Percentiles rank a stretch among this genome's conserved stretches.
Conservation (phyloP, 441 rosid species). For the Populus trichocarpa region DNA sequence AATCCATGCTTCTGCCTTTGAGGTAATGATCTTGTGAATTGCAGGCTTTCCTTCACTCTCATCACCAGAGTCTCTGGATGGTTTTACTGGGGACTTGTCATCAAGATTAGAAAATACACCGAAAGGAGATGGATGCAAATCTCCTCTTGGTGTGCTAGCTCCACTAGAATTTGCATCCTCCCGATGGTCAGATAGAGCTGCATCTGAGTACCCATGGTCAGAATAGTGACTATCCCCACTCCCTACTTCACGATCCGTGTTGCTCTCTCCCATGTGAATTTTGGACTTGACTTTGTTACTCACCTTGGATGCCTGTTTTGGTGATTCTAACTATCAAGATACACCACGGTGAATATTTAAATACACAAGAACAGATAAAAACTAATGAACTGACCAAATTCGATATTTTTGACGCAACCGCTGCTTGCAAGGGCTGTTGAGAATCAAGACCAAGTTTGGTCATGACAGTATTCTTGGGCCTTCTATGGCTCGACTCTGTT, state of each 20-base stretch:
- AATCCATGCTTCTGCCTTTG: conserved; percentile 86
- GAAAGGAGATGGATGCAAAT: conserved; percentile 49
- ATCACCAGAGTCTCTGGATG: conserved; percentile 58
- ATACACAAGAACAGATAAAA: conserved; percentile 19
- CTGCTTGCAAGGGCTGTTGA: conserved; percentile 84
- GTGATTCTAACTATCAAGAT: conserved; percentile 28
- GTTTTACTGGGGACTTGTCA: conserved; percentile 44
- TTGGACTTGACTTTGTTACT: conserved; percentile 81
- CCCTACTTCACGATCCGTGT: conserved; percentile 61
- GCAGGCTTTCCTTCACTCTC: conserved; percentile 75
- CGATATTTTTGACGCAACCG: conserved; percentile 80
- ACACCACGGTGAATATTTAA: conserved; percentile 8
- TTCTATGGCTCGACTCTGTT: conserved; percentile 42
- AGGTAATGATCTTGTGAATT: conserved; percentile 59
- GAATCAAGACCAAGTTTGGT: conserved; percentile 85
- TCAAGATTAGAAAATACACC: conserved; percentile 54
- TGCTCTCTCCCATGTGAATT: conserved; percentile 55
- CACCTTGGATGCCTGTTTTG: conserved; percentile 70
- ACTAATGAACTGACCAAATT: conserved; percentile 64
- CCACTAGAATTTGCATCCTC: conserved; percentile 85
- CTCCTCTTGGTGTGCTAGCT: conserved; percentile 90
- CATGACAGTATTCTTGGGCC: conserved; percentile 48
- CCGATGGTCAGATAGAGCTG: conserved; percentile 51
- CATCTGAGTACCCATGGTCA: conserved; percentile 56
- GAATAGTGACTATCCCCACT: conserved; percentile 69